These are phyloP conservation scores for Phaeosphaeriaceae sp. DNA, from an alignment of 2,329 filamentous ascomycete species.

Conservation along the genomic window DNA sequence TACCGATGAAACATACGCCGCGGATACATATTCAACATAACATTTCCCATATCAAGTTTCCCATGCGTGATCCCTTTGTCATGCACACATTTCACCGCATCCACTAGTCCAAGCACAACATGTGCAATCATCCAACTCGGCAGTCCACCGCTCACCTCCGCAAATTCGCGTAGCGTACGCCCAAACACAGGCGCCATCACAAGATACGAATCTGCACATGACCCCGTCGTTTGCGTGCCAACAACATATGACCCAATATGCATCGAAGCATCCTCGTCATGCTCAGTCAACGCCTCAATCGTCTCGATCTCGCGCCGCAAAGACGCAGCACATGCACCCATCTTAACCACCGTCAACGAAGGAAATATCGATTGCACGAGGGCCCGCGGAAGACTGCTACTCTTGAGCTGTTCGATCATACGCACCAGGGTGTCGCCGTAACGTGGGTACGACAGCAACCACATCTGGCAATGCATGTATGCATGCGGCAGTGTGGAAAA, in stretches of 20 bases:
- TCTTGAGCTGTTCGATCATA: too few species aligned
- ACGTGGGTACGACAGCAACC: too few species aligned
- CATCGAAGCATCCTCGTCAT: neutral
- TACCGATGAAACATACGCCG: constrained; percentile 8
- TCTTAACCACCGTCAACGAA: too few species aligned
- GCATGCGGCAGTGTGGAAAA: too few species aligned
- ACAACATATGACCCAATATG: neutral
- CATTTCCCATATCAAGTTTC: constrained; percentile 4
- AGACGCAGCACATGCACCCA: too few species aligned
- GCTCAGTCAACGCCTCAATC: too few species aligned
- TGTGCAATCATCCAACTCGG: constrained; percentile 21
- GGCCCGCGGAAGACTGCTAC: too few species aligned
- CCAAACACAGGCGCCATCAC: constrained; percentile 17
- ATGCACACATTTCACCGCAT: constrained; percentile 10
- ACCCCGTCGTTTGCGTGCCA: constrained; percentile 1
- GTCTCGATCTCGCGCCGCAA: too few species aligned
- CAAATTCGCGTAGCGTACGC: constrained; percentile 7
- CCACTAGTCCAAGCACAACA: constrained; percentile 14
- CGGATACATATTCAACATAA: constrained; percentile 13
- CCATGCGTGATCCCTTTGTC: constrained; percentile 7
- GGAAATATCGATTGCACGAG: too few species aligned
- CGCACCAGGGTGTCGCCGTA: too few species aligned
- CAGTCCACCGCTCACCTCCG: neutral
- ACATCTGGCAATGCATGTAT: too few species aligned
- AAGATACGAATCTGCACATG: constrained; percentile 4